These are phyloP conservation scores for Trebouxiophyceae sp. DNA, from an alignment of 163 green algal species.

Conservation along the genomic window DNA sequence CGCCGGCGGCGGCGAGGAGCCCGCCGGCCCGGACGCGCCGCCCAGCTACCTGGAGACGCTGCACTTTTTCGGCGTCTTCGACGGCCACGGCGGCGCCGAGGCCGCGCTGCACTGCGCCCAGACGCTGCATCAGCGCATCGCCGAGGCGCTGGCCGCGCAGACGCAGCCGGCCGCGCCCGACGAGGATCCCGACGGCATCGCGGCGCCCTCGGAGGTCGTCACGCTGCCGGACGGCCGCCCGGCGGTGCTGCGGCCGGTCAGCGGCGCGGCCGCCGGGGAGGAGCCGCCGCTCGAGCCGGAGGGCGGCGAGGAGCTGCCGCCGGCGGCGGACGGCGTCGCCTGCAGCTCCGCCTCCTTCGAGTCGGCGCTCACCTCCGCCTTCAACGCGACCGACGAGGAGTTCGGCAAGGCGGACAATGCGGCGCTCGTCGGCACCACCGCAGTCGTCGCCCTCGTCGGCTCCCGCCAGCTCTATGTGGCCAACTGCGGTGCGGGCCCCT, in stretches of 20 bases:
- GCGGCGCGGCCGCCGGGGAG: no score
- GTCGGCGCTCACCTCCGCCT: constrained; percentile 43
- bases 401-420: constrained; percentile 44
- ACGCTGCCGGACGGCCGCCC: no score
- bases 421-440: constrained; percentile 81
- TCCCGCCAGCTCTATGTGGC: constrained; percentile 72
- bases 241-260: no score
- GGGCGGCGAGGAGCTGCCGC: background rate
- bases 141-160: constrained; percentile 38
- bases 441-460: constrained; percentile 81
- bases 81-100: constrained; percentile 86
- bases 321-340: background rate
- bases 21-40: constrained; percentile 58
- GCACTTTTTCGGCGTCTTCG: constrained; percentile 96
- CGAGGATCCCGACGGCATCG: background rate
- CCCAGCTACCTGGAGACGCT: constrained; percentile 55
- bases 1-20: constrained; percentile 1
- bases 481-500: constrained; percentile 75
- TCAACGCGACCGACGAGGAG: constrained; percentile 53
- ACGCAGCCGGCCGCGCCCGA: constrained; percentile 7
- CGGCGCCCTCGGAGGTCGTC: no score
- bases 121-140: constrained; percentile 75
- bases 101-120: constrained; percentile 76
- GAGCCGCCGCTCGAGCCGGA: background rate
- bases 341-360: constrained; percentile 37